Base-by-base conservation (phyloP, 495 filamentous ascomycete species). In the Sordaria brevicollis region DNA sequence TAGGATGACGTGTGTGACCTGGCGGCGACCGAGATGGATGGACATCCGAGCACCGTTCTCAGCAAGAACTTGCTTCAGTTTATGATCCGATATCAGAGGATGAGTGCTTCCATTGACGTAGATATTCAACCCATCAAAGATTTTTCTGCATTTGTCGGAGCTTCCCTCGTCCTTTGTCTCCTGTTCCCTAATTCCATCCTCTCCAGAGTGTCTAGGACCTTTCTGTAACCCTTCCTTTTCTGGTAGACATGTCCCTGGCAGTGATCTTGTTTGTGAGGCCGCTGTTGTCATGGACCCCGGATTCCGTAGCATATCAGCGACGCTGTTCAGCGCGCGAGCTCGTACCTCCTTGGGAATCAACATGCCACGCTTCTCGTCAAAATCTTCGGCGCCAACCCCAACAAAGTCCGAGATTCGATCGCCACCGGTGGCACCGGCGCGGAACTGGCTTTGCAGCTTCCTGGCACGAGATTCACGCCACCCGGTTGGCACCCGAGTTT, bases 51-150 rank as follows among this genome's bases (percentile, higher is more conserved):
- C 95, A 31, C 95, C 95, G 75, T 95, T 84, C 67, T 86, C 80
- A 10, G 85, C 87, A 25, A 98, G 83, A 35, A 96, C 82, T 39
- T 87, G 88, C 80, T 95, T 96, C 65, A 98, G 86, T 74, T 87
- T 89, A 77, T 96, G 92, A 81, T 99, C 94, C 0, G 91, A 93
- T 62, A 99, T 86, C 15, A 86, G 74, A 6, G 94, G 92, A 67
- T 89, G 81, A 1, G 93, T 97, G 67, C 91, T 91, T 67, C 93
- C 94, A 80, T 97, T 97, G 80, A 98, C 86, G 81, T 95, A 95
- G 77, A 98, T 85, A 29, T 84, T 86, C 33, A 92, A 81, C 19
- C 86, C 85, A 65, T 84, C 74, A 77, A 97, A 92, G 68, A 96
- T 85, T 31, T 74, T 73, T 68, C 69, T 65, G 76, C 38, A 73